Percentiles rank a stretch among this genome's conserved stretches.
phyloP scores from a whole-genome alignment of 495 filamentous ascomycete species.

The Penicillium turbatum region DNA sequence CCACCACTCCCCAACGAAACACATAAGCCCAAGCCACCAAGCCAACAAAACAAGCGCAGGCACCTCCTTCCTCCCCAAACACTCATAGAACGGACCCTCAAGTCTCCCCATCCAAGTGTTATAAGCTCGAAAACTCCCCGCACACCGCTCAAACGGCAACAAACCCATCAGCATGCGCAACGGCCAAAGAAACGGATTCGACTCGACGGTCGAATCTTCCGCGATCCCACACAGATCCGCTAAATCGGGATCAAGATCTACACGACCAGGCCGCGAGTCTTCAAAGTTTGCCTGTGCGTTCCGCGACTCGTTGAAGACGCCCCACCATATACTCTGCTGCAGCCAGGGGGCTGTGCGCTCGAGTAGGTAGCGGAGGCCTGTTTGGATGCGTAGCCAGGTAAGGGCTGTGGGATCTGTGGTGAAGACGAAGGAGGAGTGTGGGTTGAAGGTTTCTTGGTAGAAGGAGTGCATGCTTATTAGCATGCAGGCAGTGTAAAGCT shows the following conservation, averaged over 20 bases:
- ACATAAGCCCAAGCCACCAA: conserved; percentile 43
- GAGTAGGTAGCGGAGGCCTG: conserved; percentile 40
- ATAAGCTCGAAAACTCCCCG: conserved; percentile 19
- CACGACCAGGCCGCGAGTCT: conserved; percentile 30
- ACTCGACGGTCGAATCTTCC: conserved; percentile 32
- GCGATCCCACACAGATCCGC: conserved; percentile 38
- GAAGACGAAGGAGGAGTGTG: conserved; percentile 43
- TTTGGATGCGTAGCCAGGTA: conserved; percentile 42
- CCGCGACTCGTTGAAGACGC: conserved; percentile 31
- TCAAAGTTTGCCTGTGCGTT: conserved; percentile 23
- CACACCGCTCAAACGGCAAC: conserved; percentile 19
- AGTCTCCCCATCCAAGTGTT: conserved; percentile 37
- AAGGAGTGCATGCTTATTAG: conserved; percentile 40
- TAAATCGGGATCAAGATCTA: conserved; percentile 33
- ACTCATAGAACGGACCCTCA: conserved; percentile 27
- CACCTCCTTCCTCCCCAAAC: conserved; percentile 36
- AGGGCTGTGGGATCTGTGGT: conserved; percentile 26
- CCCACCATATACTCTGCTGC: conserved; percentile 38
- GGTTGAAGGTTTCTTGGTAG: conserved; percentile 31
- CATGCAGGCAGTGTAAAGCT: conserved; percentile 42
- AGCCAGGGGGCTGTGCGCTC: conserved; percentile 27
- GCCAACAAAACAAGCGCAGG: conserved; percentile 42
- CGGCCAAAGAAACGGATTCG: conserved; percentile 39
- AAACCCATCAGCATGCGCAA: conserved; percentile 35
- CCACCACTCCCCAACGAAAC: conserved; percentile 37